These are phyloP conservation scores for Naganishia liquefaciens DNA, from an alignment of 1,284 basidiomycete species.

Conservation along the genomic window DNA sequence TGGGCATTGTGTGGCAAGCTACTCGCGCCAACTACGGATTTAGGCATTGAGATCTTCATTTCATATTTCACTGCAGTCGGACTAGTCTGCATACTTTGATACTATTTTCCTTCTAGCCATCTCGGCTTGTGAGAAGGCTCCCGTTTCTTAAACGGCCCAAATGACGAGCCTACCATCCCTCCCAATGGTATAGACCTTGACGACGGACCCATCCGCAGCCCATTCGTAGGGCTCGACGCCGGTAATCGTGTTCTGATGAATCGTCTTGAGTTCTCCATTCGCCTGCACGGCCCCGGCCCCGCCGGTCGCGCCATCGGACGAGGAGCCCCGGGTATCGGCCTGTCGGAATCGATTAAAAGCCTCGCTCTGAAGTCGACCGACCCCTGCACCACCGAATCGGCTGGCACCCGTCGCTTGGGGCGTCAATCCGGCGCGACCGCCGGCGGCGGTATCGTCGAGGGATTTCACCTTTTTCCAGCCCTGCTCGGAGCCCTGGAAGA, in stretches of 20 bases:
- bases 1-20: no score
- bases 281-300: slow-evolving; percentile 38
- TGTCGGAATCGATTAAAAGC: slow-evolving; percentile 95
- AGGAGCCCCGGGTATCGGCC: slow-evolving; percentile 80
- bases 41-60: no score
- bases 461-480: slow-evolving; percentile 79
- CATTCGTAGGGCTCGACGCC: slow-evolving; percentile 75
- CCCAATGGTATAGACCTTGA: slow-evolving; percentile 84
- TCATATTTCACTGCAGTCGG: no score
- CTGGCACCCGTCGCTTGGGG: slow-evolving; percentile 48
- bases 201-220: slow-evolving; percentile 63
- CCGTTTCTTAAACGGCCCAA: slow-evolving; percentile 67
- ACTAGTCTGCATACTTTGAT: background rate
- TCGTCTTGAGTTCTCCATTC: slow-evolving; percentile 71
- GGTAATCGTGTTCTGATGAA: slow-evolving; percentile 99
- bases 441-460: slow-evolving; percentile 67
- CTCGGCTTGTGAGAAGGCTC: background rate
- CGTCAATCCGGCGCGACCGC: slow-evolving; percentile 38
- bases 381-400: slow-evolving; percentile 55
- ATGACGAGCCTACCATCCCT: slow-evolving; percentile 92
- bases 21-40: no score
- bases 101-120: background rate
- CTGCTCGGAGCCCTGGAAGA: slow-evolving; percentile 68
- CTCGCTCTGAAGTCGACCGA: slow-evolving; percentile 86
- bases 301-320: slow-evolving; percentile 42